Conservation (phyloP, 768 basidiomycete genomes). For the Dioszegia aurantiaca region DNA sequence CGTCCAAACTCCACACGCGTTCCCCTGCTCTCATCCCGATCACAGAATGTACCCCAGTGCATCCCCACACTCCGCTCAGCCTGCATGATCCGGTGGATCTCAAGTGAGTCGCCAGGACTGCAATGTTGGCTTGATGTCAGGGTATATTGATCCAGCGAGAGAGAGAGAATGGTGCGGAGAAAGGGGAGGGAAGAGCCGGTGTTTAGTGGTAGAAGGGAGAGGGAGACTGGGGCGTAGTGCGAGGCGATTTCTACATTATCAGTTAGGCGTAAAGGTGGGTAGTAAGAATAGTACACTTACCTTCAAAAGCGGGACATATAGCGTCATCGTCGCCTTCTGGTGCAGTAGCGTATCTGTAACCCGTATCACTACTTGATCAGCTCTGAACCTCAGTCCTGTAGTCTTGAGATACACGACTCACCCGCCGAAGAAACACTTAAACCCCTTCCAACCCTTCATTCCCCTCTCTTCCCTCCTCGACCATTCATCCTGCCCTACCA, state of each 20-base stretch:
- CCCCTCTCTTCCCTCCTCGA: conserved; percentile 21
- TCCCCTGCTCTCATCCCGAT: conserved; percentile 39
- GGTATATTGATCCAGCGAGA: conserved; percentile 50
- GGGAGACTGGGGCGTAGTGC: conserved; percentile 41
- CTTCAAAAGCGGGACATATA: conserved; percentile 50
- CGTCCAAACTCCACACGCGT: conserved; percentile 45
- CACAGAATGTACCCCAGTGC: conserved; percentile 49
- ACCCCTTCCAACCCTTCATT: conserved; percentile 42
- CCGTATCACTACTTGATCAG: conserved; percentile 42
- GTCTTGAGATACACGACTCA: conserved; percentile 20
- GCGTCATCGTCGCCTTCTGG: conserved; percentile 34
- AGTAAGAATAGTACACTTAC: conserved; percentile 20
- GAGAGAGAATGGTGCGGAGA: conserved; percentile 46
- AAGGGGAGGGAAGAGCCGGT: conserved; percentile 52
- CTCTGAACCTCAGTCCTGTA: not conserved
- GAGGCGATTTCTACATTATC: conserved; percentile 40
- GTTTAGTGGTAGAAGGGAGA: conserved; percentile 47
- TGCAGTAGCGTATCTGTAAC: conserved; percentile 49
- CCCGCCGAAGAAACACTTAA: conserved; percentile 50
- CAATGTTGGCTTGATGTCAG: conserved; percentile 47
- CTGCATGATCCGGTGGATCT: conserved; percentile 35
- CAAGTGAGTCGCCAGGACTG: conserved; percentile 39
- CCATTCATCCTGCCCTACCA: conserved; percentile 28
- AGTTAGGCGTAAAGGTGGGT: not conserved
- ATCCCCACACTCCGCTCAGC: conserved; percentile 35